A percentile compares a stretch with the other conserved stretches of the same genome.
Evolutionary conservation across 441 rosid species (phyloP).

Genomic region (Arabidopsis hybrid): DNA sequence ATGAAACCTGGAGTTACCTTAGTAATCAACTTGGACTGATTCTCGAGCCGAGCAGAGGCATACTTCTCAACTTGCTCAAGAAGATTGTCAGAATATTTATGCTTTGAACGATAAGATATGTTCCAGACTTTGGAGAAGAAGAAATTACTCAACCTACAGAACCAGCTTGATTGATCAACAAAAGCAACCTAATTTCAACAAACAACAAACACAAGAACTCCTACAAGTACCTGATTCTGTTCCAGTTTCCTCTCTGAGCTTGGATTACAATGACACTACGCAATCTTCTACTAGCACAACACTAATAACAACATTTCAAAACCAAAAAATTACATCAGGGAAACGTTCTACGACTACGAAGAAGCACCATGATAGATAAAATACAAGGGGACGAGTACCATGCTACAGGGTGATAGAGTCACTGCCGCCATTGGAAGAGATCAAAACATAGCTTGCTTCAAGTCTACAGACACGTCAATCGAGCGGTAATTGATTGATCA

Average conservation of each 20-base stretch:
- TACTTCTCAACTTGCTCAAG: constrained; percentile 51
- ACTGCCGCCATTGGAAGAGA: constrained; percentile 39
- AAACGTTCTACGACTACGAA: background rate
- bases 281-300: constrained; percentile 54
- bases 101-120: constrained; percentile 61
- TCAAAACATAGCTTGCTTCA: constrained; percentile 31
- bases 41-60: constrained; percentile 49
- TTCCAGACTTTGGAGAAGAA: constrained; percentile 52
- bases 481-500: background rate
- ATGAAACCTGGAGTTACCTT: constrained; percentile 47
- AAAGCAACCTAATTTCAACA: background rate
- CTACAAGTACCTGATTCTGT: constrained; percentile 50
- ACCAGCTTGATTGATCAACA: constrained; percentile 20
- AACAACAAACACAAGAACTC: background rate
- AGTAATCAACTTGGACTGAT: constrained; percentile 54
- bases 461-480: background rate
- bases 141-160: constrained; percentile 57
- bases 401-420: constrained; percentile 46
- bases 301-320: constrained; percentile 45
- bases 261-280: constrained; percentile 49
- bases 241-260: constrained; percentile 53
- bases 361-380: background rate
- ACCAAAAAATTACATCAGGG: background rate
- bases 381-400: constrained; percentile 35
- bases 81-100: constrained; percentile 54